Evolutionary conservation across 1,139 yeast species (phyloP), one percentile per base, ranked within the genome.

Genomic region (Debaryomyces udenii): DNA sequence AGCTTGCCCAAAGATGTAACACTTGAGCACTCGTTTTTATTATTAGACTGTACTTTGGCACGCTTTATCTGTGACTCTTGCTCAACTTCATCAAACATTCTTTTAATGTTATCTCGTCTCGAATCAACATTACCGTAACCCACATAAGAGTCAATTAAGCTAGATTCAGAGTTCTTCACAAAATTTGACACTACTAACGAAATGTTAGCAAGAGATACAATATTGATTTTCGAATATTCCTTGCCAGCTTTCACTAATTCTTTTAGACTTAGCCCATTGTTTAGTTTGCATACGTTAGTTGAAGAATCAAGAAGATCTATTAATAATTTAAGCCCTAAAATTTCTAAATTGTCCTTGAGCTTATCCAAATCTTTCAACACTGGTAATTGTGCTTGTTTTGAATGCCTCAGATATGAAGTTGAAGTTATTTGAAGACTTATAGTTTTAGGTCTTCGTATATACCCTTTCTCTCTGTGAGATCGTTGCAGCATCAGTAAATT

Each of bases 181-280:
- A 86, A 80, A 42, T 77, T 78, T 1, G 83, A 69, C 2, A 83
- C 62, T 0, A 73, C 67, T 43, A 84, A 59, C 14, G 78, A 75
- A 46, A 82, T 60, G 43, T 74, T 73, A 2, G 68, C 61, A 30
- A 82, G 55, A 0, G 86, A 83, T 41, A 76, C 54, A 3, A 83
- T 64, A 56, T 66, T 49, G 9, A 67, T 57, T 31, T 40, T 56
- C 45, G 47, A 55, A 34, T 46, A 53, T 15, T 48, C 48, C n/a
- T 48, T 44, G 30, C 48, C 50, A n/a, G 27, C 17, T 23, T 43
- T 43, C 13, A 42, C 50, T 22, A 80, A 48, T 22, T 69, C 76
- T 26, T 59, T 61, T 15, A 74, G 46, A 4, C 75, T 48, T 31
- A 64, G 65, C 2, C 66, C 59, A 4, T 74, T 69, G 43, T 68